Base-by-base conservation (phyloP, 345 rosid genomes). In the Sonneratia caseolaris region DNA sequence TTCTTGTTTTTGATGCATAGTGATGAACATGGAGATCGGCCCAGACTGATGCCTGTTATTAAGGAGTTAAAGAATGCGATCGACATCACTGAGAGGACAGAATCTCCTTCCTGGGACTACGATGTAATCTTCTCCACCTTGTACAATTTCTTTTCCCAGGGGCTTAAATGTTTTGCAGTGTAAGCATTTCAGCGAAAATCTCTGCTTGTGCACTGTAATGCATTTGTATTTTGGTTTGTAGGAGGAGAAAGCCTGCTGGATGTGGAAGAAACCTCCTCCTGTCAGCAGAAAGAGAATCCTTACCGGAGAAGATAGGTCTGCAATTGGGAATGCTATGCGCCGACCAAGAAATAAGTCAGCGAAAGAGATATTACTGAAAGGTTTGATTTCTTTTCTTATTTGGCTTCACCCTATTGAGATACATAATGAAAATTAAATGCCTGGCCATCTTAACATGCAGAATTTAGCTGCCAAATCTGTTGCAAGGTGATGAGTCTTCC, bases 71-170 rank as follows among this genome's bases (percentile, higher is more conserved):
- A 81, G 48, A 74, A 72, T 24, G 93, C 89, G 10, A 70, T 35
- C 56, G 91, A 91, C 19, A 24, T 82, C 42, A 83, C 79, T 1
- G 93, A 79, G 68, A 85, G 96, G 77, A 74, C 74, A 37, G 90
- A 77, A 43, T 76, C 71, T 47, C 91, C 97, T 24, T 77, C 90
- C 32, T 91, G 97, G 97, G 91, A 88, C 68, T 88, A 83, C 78
- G 87, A 87, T 74, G 97, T 88, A 75, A 85, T 81, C 15, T 49
- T 22, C 51, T 51, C 21, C 15, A 27, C 10, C 10, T 42, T 42
- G 45, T 4, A 5, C 9, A 10, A 47, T 2, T 47, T 47, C 15
- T 47, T 42, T 42, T 4, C 10, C 10, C 10, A 47, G 51, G 9
- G 5, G 51, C 51, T 13, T 47, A 9, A 47, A 47, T 47, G 22